Base-by-base conservation (phyloP, 345 rosid species). In the Hypericum androsaemum region DNA sequence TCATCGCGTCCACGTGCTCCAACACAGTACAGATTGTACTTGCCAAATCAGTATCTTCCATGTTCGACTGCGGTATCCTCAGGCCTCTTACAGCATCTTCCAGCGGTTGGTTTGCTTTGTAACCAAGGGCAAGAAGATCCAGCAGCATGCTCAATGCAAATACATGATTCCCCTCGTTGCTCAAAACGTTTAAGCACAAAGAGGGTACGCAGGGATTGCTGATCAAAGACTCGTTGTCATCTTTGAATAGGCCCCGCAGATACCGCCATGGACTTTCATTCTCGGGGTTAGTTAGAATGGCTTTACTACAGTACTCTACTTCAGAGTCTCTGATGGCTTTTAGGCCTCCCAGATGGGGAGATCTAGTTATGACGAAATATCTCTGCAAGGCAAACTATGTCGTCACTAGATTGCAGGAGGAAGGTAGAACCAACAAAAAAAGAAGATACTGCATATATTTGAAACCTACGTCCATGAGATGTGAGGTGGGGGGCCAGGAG, bases 241-340 rank as follows among this genome's bases (percentile, higher is more conserved):
- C 86, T 53, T 74, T 80, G 80, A 84, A 88, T 53, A 88, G 95
- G 37, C 94, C 89, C 41, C 77, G 74, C 17, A 80, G 84, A 80
- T 85, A 92, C 54, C 95, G 71, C 95, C 96, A 88, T 7, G 94
- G 81, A 61, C 96, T 81, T 74, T 88, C 96, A 10, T 92, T 92
- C 45, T 72, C 83, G 0, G 95, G 89, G 59, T 69, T 64, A 5
- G 56, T 47, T 43, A 74, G 8, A 50, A 90, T 81, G 54, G 94
- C 86, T 52, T 81, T 66, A 14, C 75, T 52, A 16, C 88, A 70
- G 68, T 73, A 90, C 52, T 63, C 74, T 41, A 79, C 87, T 83
- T 90, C 96, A 14, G 94, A 76, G 41, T 70, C 80, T 69, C 89
- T 81, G 82, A 76, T 72, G 61, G 82, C 83, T 58, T 63, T 58